Evolutionary conservation across 2,329 filamentous ascomycete genomes (phyloP).

Genomic region (Talaromyces atroroseus): DNA sequence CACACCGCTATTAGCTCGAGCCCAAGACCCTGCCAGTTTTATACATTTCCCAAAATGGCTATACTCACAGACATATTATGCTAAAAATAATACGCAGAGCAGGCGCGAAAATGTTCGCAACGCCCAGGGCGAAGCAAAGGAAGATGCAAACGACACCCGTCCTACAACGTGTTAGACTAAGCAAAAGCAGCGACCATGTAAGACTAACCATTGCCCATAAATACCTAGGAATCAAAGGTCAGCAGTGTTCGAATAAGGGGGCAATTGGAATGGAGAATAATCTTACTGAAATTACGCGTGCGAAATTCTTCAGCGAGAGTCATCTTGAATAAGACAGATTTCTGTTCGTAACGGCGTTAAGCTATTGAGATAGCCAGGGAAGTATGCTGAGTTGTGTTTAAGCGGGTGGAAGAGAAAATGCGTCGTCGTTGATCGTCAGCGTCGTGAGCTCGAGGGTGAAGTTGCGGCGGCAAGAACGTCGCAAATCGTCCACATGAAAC

Average conservation of each 20-base stretch:
- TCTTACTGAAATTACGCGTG: slow-evolving; percentile 62
- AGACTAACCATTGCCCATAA: slow-evolving; percentile 62
- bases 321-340: slow-evolving; percentile 38
- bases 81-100: slow-evolving; percentile 56
- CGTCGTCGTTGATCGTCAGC: background rate
- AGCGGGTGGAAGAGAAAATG: background rate
- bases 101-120: slow-evolving; percentile 63
- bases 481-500: background rate
- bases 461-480: background rate
- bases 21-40: background rate
- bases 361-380: background rate
- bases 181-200: background rate
- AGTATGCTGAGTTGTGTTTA: background rate
- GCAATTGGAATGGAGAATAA: slow-evolving; percentile 7
- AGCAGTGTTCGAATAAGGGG: background rate
- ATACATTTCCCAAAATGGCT: background rate
- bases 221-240: slow-evolving; percentile 47
- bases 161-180: slow-evolving; percentile 24
- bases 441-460: background rate
- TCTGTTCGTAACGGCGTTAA: background rate
- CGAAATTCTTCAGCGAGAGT: slow-evolving; percentile 58
- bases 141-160: slow-evolving; percentile 56
- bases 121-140: slow-evolving; percentile 62
- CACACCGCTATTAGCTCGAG: background rate
- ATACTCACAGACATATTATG: slow-evolving; percentile 51